A percentile compares a stretch with the other conserved stretches of the same genome.
Conservation (phyloP, 2,329 filamentous ascomycete genomes). For the Penicillium rolfsii region DNA sequence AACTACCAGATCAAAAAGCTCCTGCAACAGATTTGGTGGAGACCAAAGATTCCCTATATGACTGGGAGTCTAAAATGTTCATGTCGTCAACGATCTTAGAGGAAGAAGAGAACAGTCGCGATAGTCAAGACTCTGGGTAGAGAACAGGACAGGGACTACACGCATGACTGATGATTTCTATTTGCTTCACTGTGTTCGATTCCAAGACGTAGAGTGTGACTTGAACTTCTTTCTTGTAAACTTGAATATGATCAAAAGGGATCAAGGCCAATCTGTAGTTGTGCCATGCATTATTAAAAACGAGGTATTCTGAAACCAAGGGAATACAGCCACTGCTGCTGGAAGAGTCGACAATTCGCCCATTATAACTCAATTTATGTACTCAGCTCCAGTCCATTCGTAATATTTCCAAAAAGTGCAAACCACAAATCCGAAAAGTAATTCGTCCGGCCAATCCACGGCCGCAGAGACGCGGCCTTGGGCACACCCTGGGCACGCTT, state of each 20-base stretch:
- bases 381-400: background rate
- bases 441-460: slow-evolving; percentile 1
- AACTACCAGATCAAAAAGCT: slow-evolving; percentile 21
- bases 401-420: slow-evolving; percentile 2
- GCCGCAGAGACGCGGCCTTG: background rate
- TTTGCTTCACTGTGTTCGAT: background rate
- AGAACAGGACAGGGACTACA: background rate
- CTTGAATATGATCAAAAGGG: background rate
- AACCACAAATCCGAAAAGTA: slow-evolving; percentile 3
- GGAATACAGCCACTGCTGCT: background rate
- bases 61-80: slow-evolving; percentile 25
- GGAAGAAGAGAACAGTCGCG: slow-evolving; percentile 36
- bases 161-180: background rate
- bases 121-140: slow-evolving; percentile 21
- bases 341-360: background rate
- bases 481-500: background rate
- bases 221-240: background rate
- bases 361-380: background rate
- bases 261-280: background rate
- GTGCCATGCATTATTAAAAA: background rate
- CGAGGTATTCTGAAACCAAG: background rate
- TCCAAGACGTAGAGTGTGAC: background rate
- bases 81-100: slow-evolving; percentile 36
- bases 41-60: slow-evolving; percentile 17
- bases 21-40: slow-evolving; percentile 9